Base-by-base conservation (phyloP, 139 green algal genomes). In the Chlorella sp. region DNA sequence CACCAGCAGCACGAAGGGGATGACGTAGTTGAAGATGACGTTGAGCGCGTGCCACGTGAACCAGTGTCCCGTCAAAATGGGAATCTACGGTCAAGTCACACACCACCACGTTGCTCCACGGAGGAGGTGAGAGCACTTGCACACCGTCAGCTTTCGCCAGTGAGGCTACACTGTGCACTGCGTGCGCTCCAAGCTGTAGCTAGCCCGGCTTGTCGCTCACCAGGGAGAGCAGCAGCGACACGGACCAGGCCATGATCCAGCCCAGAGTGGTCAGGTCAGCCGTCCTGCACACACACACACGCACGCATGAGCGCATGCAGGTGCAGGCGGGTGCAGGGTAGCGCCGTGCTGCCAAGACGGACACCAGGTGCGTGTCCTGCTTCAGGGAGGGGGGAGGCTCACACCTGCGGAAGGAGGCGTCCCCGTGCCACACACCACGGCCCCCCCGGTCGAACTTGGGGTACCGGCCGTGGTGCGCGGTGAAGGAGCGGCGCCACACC, bases 401-500 rank as follows among this genome's bases (percentile, higher is more conserved):
- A n/a, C 17, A 64, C 67, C 67, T 36, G 35, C 67, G 49, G 67
- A 42, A 72, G 2, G 42, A 49, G 2, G 67, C 67, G 49, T 72
- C 67, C 2, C 67, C 67, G 27, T 65, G 42, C 49, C 42, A 72
- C 42, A 72, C 24, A 29, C 67, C 67, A 30, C 26, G 50, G 59
- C 76, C 76, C 51, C 76, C 76, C n/a, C 71, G 64, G 71, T 81
- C 76, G 64, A 81, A 81, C 71, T 81, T 81, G 66, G 77, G 72
- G 72, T 71, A 82, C 33, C 77, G 71, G n/a, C 66, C 77, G 49
- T 82, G 78, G 77, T 82, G 77, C 36, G 61, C 77, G 14, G 72
- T 75, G 59, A 71, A 82, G 42, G 77, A 67, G n/a, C 77, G 77
- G 24, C 77, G 71, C 67, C 71, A 75, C 2, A 65, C 2, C 27